Conservation (phyloP, 2,329 filamentous ascomycete genomes). For the Elsinoe necatrix region DNA sequence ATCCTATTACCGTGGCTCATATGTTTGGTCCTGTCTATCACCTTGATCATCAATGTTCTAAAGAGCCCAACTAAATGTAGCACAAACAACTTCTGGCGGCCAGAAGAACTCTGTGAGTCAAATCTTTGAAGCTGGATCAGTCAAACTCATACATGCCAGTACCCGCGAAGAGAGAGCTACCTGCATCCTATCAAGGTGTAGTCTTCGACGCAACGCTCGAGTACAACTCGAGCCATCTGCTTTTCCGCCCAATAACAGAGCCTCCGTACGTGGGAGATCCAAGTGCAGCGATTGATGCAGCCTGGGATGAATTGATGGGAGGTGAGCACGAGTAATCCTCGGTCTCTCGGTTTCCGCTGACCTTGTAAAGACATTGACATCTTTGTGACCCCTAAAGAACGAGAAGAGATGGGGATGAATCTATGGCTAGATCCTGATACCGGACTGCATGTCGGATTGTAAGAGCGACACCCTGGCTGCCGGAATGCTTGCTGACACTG, state of each 20-base stretch:
- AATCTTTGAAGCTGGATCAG: neutral
- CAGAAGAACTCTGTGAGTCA: neutral
- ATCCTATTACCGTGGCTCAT: neutral
- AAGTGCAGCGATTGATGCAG: neutral
- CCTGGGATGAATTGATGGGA: neutral
- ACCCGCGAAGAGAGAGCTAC: neutral
- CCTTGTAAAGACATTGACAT: neutral
- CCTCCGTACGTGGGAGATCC: neutral
- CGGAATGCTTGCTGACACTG: no score
- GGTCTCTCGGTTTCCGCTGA: neutral
- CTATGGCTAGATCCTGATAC: conserved; percentile 3
- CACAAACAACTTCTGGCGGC: neutral
- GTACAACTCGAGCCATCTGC: neutral
- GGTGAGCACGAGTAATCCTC: neutral
- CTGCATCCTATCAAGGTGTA: neutral
- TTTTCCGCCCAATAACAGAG: neutral
- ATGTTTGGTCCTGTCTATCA: neutral
- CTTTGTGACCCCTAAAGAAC: neutral
- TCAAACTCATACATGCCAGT: neutral
- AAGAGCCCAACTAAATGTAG: neutral
- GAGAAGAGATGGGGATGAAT: neutral
- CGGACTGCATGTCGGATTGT: neutral
- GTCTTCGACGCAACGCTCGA: neutral
- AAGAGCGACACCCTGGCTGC: neutral
- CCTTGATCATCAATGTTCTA: neutral